Evolutionary conservation across 2,329 filamentous ascomycete genomes (phyloP).

Genomic region (Fonsecaea pedrosoi): DNA sequence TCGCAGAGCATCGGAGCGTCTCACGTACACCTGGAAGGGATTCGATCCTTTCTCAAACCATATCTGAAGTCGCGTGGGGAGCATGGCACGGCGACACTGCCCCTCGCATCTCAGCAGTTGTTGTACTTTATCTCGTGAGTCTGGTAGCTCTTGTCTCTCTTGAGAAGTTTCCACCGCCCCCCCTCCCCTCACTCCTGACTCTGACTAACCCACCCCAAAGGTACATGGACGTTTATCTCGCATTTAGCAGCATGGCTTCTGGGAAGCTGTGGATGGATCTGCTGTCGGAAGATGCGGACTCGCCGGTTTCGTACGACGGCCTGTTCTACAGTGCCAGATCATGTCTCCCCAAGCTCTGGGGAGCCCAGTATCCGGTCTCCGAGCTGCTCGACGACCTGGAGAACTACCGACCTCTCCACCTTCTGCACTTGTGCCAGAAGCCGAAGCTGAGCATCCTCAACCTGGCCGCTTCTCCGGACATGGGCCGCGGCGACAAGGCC

Average conservation of each 20-base stretch:
- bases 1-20: conserved; percentile 39
- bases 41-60: conserved; percentile 47
- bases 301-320: conserved; percentile 40
- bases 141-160: neutral
- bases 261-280: conserved; percentile 44
- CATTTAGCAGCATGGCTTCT: conserved; percentile 38
- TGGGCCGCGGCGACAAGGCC: conserved; percentile 17
- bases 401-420: conserved; percentile 47
- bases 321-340: conserved; percentile 45
- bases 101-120: conserved; percentile 48
- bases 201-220: conserved; percentile 1
- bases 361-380: conserved; percentile 46
- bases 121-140: conserved; percentile 47
- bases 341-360: conserved; percentile 47
- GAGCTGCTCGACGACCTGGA: conserved; percentile 50
- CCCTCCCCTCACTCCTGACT: neutral
- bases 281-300: conserved; percentile 37
- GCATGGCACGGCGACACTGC: conserved; percentile 38
- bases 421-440: conserved; percentile 44
- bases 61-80: conserved; percentile 41
- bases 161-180: neutral
- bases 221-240: conserved; percentile 38
- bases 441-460: conserved; percentile 45
- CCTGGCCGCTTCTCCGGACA: conserved; percentile 23
- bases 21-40: conserved; percentile 47